Evolutionary conservation across 331 rosid species (phyloP), one percentile per base, ranked within the genome.

Genomic region (Malus hybrid): DNA sequence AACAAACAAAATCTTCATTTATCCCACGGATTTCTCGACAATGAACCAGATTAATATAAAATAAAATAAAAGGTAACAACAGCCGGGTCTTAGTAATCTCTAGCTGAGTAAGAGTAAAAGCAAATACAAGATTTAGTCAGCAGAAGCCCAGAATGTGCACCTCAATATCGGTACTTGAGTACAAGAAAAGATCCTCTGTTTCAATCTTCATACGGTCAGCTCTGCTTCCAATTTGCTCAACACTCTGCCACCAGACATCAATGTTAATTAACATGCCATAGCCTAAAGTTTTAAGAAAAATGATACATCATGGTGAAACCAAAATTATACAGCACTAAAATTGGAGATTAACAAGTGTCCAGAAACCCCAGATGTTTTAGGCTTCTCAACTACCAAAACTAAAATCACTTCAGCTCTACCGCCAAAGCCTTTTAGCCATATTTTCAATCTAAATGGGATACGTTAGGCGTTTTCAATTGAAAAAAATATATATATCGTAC

Each of bases 111-210:
- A 18, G 12, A 22, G 46, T 48, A 58, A 46, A 32, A 55, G 53
- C 26, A 50, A 56, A 61, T 29, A 32, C 58, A 30, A 28, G 66
- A 68, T 1, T 63, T 10, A 30, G 33, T 66, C 32, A 74, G 50
- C 48, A 26, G 15, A 28, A 78, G 68, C 64, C 75, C 60, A 81
- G 76, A 78, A 75, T 62, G 71, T 50, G 70, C 75, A 94, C 97
- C 99, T 94, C 93, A 78, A 94, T 80, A 81, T 94, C 96, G 30
- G 99, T 94, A 77, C 95, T 90, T 63, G 99, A 90, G 78, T 94
- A 94, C 81, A 94, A 77, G 87, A 84, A 90, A 56, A 94, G 82
- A 52, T 85, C 82, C 18, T 91, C 88, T 1, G 95, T 76, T 73
- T 63, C 81, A 78, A 94, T 87, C 61, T 78, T 79, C 87, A 94